Percentiles rank a stretch among this genome's conserved stretches.
phyloP scores from a whole-genome alignment of 352 stramenopile species.

The Phytophthora hybrid region DNA sequence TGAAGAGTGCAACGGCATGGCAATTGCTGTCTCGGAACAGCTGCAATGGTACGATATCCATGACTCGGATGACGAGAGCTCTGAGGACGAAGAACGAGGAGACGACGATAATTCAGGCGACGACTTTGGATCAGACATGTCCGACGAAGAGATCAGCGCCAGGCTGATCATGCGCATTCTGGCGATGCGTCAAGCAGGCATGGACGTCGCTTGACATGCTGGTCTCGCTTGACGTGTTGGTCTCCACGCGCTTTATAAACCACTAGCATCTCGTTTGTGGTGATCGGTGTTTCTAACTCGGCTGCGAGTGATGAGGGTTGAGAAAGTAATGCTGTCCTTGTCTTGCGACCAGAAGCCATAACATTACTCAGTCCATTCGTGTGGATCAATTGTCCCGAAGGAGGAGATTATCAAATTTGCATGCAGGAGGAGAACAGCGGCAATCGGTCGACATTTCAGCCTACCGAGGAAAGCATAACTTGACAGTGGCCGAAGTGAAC shows the following conservation, averaged over 20 bases:
- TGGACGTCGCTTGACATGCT: conserved; percentile 8
- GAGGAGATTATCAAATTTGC: too few species aligned
- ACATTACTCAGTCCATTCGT: too few species aligned
- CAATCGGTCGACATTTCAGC: too few species aligned
- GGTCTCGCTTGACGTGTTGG: neutral
- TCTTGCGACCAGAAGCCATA: too few species aligned
- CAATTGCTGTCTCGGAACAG: conserved; percentile 33
- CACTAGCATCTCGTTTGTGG: too few species aligned
- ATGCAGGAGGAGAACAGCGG: too few species aligned
- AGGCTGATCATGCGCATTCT: conserved; percentile 42
- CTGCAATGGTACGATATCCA: conserved; percentile 72
- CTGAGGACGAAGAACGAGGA: conserved; percentile 32
- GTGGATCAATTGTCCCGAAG: too few species aligned
- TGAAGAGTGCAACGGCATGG: conserved; percentile 39
- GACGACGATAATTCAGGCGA: conserved; percentile 21
- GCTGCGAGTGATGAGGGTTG: too few species aligned
- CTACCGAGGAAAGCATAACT: too few species aligned
- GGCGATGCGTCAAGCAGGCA: conserved; percentile 37
- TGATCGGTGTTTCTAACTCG: too few species aligned
- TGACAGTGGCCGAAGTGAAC: too few species aligned
- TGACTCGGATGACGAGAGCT: conserved; percentile 46
- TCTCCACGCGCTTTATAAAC: neutral
- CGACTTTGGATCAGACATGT: conserved; percentile 31
- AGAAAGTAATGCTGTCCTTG: too few species aligned
- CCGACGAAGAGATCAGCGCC: conserved; percentile 38